These are phyloP conservation scores for Dalechampia spathulata DNA, from an alignment of 441 rosid species.

Conservation along the genomic window DNA sequence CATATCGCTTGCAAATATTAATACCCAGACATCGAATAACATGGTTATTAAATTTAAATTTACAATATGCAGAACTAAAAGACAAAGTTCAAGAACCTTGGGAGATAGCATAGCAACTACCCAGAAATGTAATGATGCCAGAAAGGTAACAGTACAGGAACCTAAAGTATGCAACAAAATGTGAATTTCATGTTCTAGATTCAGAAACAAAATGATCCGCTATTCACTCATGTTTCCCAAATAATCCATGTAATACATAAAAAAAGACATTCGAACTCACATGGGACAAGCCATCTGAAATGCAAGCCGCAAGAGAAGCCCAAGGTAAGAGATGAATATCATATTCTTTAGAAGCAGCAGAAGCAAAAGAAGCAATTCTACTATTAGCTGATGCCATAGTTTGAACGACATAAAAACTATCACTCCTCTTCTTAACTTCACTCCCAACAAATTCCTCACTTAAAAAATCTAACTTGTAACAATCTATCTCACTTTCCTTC, in stretches of 20 bases:
- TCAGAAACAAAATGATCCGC: neutral
- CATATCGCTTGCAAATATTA: neutral
- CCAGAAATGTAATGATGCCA: neutral
- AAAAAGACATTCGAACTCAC: constrained; percentile 34
- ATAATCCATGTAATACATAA: neutral
- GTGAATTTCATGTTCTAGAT: neutral
- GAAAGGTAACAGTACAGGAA: neutral
- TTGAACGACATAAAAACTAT: constrained; percentile 76
- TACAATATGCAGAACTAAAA: neutral
- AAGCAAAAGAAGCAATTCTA: constrained; percentile 75
- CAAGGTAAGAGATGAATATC: constrained; percentile 94
- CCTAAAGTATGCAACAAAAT: no score
- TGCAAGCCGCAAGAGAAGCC: constrained; percentile 97
- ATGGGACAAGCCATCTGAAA: constrained; percentile 56
- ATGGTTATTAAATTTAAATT: constrained; percentile 1
- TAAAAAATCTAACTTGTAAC: constrained; percentile 64
- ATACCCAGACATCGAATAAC: neutral
- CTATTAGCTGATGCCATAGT: constrained; percentile 81
- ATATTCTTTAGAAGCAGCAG: constrained; percentile 83
- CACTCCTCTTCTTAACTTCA: constrained; percentile 46
- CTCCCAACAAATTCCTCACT: constrained; percentile 51
- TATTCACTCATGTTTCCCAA: neutral
- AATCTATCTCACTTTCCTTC: constrained; percentile 39
- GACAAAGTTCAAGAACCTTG: neutral
- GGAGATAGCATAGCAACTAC: neutral